Evolutionary conservation across 106 monocot genomes (phyloP), one percentile per base, ranked within the genome.

Genomic region (Ottelia alismoides): DNA sequence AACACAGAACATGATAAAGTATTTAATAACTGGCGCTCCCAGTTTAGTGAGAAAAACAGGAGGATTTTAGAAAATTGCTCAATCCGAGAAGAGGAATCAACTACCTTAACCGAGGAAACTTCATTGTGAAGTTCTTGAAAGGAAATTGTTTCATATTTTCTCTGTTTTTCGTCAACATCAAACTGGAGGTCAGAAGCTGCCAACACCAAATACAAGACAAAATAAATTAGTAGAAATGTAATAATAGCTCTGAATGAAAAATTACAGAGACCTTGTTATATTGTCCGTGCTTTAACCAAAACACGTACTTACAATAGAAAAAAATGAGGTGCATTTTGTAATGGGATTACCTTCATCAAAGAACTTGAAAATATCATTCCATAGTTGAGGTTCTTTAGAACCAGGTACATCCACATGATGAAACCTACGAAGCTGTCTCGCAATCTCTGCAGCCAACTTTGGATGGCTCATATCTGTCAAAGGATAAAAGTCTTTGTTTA

Each of bases 341-440:
- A n/a, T n/a, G n/a, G n/a, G n/a, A n/a, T n/a, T 40, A 96, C 96
- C 89, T 85, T 85, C 60, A 45, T 79, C 65, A 21, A 89, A 51
- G 55, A 96, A 96, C 58, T 77, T 96, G 45, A 47, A 74, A 35
- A 85, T 64, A 70, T 85, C 89, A 56, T 65, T 71, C 96, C 96
- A 96, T 43, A 96, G 57, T 60, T 89, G 85, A 69, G 96, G 82
- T 61, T 82, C 82, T 74, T 51, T 89, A 31, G 85, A 73, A 53
- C 81, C 76, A 25, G 82, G 79, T 69, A 96, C 74, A 21, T 74
- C 76, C 53, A 89, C 70, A 55, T 82, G 76, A 71, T 96, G 96
- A 57, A 96, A 96, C 57, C 58, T 82, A 22, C 26, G 56, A 24
- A 96, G 81, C 47, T 89, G 65, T 20, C 61, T 72, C 45, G 89